Evolutionary conservation across 805 yeast species (phyloP).

Genomic region (Kregervanrija pseudodelftensis): DNA sequence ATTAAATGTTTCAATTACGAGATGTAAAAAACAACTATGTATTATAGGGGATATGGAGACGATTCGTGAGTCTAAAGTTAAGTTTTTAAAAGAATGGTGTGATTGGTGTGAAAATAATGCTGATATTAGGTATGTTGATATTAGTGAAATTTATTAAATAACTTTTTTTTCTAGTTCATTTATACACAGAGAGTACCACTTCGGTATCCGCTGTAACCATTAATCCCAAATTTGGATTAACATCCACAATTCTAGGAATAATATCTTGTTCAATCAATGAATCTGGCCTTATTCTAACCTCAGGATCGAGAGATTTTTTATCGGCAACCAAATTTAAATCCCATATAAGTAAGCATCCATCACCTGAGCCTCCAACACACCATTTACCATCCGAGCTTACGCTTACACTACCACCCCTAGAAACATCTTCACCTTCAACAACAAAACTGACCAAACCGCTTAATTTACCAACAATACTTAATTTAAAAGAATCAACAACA

Average conservation of each 20-base stretch:
- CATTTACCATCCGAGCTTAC: slow-evolving; percentile 63
- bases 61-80: slow-evolving; percentile 35
- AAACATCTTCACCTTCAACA: slow-evolving; percentile 18
- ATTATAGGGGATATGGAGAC: slow-evolving; percentile 83
- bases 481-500: slow-evolving; percentile 29
- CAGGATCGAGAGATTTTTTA: slow-evolving; percentile 4
- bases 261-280: slow-evolving; percentile 5
- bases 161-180: slow-evolving; percentile 11
- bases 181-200: slow-evolving; percentile 34
- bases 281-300: slow-evolving; percentile 1
- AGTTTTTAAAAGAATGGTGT: slow-evolving; percentile 59
- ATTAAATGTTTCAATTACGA: slow-evolving; percentile 87
- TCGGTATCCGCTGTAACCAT: slow-evolving; percentile 61
- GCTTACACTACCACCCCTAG: slow-evolving; percentile 50
- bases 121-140: slow-evolving; percentile 63
- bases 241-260: slow-evolving; percentile 44
- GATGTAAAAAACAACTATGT: slow-evolving; percentile 80
- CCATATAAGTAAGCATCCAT: slow-evolving; percentile 48
- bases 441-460: slow-evolving; percentile 39
- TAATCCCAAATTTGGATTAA: slow-evolving; percentile 54
- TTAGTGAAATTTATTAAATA: slow-evolving; percentile 21
- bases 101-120: slow-evolving; percentile 59
- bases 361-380: slow-evolving; percentile 54
- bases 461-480: slow-evolving; percentile 25
- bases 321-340: slow-evolving; percentile 24